These are phyloP conservation scores for Liquidambar formosana DNA, from an alignment of 164 flowering plant genomes.

Conservation along the genomic window DNA sequence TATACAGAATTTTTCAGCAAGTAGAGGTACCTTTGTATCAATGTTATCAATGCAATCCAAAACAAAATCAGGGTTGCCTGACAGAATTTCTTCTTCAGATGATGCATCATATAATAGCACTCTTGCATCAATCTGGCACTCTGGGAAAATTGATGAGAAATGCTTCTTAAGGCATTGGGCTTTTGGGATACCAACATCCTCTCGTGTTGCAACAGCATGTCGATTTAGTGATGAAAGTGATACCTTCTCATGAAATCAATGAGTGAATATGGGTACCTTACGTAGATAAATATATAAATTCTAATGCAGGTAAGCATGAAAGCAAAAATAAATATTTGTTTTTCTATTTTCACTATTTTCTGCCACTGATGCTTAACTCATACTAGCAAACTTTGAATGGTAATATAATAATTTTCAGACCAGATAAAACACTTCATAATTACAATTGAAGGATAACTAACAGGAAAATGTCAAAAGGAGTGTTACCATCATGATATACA, in stretches of 20 bases:
- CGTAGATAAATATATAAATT: neutral
- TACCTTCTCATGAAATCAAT: conserved; percentile 53
- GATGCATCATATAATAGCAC: conserved; percentile 83
- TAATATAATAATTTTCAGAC: neutral
- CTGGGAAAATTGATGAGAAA: conserved; percentile 82
- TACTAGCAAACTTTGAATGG: neutral
- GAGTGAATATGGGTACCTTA: conserved; percentile 12
- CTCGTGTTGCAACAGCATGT: conserved; percentile 96
- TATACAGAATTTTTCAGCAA: neutral
- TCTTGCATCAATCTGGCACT: conserved; percentile 78
- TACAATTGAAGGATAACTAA: neutral
- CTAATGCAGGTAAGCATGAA: neutral
- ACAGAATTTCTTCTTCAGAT: conserved; percentile 89
- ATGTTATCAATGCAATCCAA: conserved; percentile 98
- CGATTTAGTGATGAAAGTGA: conserved; percentile 95
- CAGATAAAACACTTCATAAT: neutral
- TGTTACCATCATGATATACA: no score
- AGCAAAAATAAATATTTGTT: neutral
- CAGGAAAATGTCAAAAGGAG: neutral
- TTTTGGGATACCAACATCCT: conserved; percentile 95
- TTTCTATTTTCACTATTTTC: neutral
- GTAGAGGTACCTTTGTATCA: conserved; percentile 77
- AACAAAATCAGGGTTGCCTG: conserved; percentile 94
- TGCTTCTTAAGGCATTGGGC: conserved; percentile 94
- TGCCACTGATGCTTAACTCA: neutral